Percentiles rank a stretch among this genome's conserved stretches.
These are phyloP conservation scores for Papiliotrema laurentii DNA, from an alignment of 1,284 basidiomycete species.

Conservation along the genomic window DNA sequence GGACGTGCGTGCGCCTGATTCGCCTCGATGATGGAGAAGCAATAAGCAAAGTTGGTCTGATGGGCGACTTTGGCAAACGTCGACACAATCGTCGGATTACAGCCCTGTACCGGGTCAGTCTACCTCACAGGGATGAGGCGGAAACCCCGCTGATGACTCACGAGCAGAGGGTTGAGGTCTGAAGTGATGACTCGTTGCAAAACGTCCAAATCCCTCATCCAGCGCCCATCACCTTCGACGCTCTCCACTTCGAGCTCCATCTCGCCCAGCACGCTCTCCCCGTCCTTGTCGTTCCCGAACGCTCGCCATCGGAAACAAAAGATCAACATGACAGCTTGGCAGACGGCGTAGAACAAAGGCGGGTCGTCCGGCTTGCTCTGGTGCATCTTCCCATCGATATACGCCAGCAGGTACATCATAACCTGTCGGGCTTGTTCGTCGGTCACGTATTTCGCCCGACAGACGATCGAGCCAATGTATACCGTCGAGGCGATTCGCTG, in stretches of 20 bases:
- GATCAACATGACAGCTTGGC: constrained; percentile 90
- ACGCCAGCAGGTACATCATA: constrained; percentile 76
- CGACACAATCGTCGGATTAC: constrained; percentile 81
- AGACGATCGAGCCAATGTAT: constrained; percentile 89
- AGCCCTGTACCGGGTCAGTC: constrained; percentile 56
- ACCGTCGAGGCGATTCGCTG: constrained; percentile 78
- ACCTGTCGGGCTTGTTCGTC: constrained; percentile 70
- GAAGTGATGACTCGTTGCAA: constrained; percentile 78
- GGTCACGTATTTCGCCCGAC: constrained; percentile 82
- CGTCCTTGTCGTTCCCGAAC: constrained; percentile 20
- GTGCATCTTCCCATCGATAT: constrained; percentile 70
- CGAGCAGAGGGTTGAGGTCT: constrained; percentile 84
- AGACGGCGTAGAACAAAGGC: constrained; percentile 82
- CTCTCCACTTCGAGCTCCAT: constrained; percentile 48
- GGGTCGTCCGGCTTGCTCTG: constrained; percentile 43
- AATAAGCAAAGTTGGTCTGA: constrained; percentile 87
- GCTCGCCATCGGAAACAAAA: constrained; percentile 95
- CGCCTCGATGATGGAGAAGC: constrained; percentile 85
- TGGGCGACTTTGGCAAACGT: constrained; percentile 95
- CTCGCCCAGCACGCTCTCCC: constrained; percentile 60
- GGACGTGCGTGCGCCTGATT: constrained; percentile 54
- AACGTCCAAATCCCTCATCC: constrained; percentile 78
- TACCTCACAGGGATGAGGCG: background rate
- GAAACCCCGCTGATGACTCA: constrained; percentile 40
- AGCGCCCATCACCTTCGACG: constrained; percentile 58